Evolutionary conservation across 2,329 filamentous ascomycete species (phyloP).

Genomic region (Scedosporium dehoogii): DNA sequence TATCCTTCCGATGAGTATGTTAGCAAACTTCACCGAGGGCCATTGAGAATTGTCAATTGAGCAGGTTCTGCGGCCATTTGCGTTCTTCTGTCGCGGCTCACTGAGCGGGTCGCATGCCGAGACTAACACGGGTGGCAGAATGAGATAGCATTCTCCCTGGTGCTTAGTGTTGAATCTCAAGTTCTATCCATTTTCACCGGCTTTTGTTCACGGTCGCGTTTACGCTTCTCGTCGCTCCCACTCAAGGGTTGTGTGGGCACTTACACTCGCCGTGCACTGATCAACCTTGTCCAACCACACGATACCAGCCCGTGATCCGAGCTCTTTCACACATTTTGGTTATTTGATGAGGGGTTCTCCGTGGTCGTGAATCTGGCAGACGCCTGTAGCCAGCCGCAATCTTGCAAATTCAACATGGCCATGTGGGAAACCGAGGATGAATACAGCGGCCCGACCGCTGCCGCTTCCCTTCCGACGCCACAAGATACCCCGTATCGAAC

Average conservation of each 20-base stretch:
- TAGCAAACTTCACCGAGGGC: neutral
- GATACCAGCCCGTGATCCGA: neutral
- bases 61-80: too few relatives aligned
- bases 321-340: neutral
- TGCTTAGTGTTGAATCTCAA: neutral
- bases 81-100: neutral
- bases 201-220: neutral
- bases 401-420: conserved; percentile 30
- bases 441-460: conserved; percentile 40
- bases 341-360: neutral
- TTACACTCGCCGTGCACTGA: neutral
- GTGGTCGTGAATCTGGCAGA: neutral
- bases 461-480: conserved; percentile 57
- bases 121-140: neutral
- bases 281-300: neutral
- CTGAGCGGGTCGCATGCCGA: neutral
- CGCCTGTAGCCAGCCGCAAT: neutral
- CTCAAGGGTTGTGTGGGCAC: neutral
- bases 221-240: neutral
- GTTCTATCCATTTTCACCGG: neutral
- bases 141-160: neutral
- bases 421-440: conserved; percentile 57
- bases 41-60: too few relatives aligned
- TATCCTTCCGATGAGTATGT: neutral
- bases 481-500: conserved; percentile 63